Conservation (phyloP, 768 basidiomycete genomes). For the Dentipellis fragilis region DNA sequence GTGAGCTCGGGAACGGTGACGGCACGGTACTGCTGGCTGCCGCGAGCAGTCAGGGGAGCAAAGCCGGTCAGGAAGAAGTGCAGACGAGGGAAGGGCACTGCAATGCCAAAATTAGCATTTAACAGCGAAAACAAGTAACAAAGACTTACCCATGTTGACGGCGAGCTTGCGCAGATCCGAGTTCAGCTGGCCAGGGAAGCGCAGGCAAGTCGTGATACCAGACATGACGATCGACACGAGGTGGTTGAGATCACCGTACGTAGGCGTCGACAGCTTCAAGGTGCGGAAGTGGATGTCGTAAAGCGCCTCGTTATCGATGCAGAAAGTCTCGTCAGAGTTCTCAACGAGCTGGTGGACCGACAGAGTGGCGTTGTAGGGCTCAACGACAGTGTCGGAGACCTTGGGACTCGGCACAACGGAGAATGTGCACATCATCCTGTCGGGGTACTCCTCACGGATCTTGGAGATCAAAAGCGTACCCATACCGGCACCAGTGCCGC, state of each 20-base stretch:
- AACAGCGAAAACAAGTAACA: neutral
- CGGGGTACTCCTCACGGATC: conserved; percentile 98
- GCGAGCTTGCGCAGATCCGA: conserved; percentile 96
- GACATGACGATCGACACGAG: conserved; percentile 98
- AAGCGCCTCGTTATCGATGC: conserved; percentile 98
- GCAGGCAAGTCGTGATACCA: conserved; percentile 95
- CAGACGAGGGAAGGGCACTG: conserved; percentile 96
- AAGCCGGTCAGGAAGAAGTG: conserved; percentile 99
- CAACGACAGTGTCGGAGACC: conserved; percentile 97
- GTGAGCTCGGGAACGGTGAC: conserved; percentile 97
- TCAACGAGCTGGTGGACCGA: conserved; percentile 98
- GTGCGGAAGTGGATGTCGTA: conserved; percentile 99
- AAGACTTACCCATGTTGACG: conserved; percentile 90
- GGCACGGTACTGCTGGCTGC: conserved; percentile 91
- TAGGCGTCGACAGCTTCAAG: conserved; percentile 89
- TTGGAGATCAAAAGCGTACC: conserved; percentile 98
- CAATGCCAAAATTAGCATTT: conserved; percentile 1
- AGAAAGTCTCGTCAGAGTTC: conserved; percentile 99
- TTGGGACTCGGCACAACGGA: conserved; percentile 97
- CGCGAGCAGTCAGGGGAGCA: conserved; percentile 89
- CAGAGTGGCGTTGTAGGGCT: conserved; percentile 99
- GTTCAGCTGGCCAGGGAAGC: conserved; percentile 99
- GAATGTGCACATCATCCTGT: conserved; percentile 99
- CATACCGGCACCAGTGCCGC: conserved; percentile 99
- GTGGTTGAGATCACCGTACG: conserved; percentile 96